Evolutionary conservation across 495 filamentous ascomycete genomes (phyloP).

Genomic region (Hypoxylon lenormandii): DNA sequence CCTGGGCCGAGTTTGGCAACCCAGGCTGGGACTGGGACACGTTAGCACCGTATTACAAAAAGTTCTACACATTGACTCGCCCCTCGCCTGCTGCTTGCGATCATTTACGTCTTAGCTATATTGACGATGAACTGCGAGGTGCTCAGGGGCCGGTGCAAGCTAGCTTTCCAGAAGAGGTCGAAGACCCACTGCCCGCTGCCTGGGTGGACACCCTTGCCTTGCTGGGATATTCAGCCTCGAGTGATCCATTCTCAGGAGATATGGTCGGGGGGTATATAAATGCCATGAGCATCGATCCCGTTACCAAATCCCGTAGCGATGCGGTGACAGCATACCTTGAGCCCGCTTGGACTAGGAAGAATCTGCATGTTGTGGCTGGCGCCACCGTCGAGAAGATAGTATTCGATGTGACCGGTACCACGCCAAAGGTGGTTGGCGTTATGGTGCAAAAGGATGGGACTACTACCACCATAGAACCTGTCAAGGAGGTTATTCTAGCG

Average conservation of each 20-base stretch:
- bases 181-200: constrained; percentile 11
- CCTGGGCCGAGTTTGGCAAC: constrained; percentile 58
- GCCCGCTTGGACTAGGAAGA: not conserved
- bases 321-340: not conserved
- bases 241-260: constrained; percentile 39
- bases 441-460: constrained; percentile 59
- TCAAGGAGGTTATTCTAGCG: constrained; percentile 64
- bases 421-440: constrained; percentile 54
- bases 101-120: constrained; percentile 1
- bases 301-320: not conserved
- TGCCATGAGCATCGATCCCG: not conserved
- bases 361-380: not conserved
- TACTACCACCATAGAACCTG: constrained; percentile 57
- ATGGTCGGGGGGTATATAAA: not conserved
- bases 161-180: constrained; percentile 23
- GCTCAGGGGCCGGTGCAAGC: constrained; percentile 30
- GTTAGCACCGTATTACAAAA: constrained; percentile 20
- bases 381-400: not conserved
- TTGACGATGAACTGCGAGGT: constrained; percentile 7
- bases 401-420: not conserved
- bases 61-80: constrained; percentile 20
- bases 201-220: constrained; percentile 48
- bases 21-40: constrained; percentile 54
- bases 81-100: not conserved
- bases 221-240: constrained; percentile 35